Conservation (phyloP, 2,329 filamentous ascomycete genomes). For the Alternaria solani region DNA sequence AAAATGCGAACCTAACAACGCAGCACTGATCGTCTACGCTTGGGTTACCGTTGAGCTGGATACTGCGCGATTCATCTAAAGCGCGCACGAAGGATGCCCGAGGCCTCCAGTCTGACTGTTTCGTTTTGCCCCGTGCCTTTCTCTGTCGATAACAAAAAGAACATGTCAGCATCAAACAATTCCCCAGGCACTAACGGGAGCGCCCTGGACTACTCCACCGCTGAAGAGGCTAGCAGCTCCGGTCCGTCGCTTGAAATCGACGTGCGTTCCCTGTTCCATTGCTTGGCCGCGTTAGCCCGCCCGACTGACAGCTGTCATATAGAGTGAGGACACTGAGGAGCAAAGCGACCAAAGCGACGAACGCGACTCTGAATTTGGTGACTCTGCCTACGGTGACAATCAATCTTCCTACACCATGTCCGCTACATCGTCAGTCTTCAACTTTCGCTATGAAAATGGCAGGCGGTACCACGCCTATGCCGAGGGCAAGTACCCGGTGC, state of each 20-base stretch:
- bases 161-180: constrained; percentile 9
- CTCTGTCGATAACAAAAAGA: background rate
- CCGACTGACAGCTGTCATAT: constrained; percentile 21
- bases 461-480: constrained; percentile 44
- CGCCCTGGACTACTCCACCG: constrained; percentile 5
- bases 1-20: constrained; percentile 14
- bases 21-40: constrained; percentile 15
- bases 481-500: constrained; percentile 43
- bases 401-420: constrained; percentile 38
- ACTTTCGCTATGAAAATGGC: constrained; percentile 43
- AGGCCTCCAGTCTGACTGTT: background rate
- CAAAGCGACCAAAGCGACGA: constrained; percentile 40
- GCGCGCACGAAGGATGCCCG: background rate
- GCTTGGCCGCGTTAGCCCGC: constrained; percentile 10
- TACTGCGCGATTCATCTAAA: constrained; percentile 10
- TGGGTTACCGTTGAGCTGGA: constrained; percentile 18
- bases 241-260: constrained; percentile 40
- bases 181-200: constrained; percentile 2
- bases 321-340: constrained; percentile 6
- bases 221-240: constrained; percentile 33
- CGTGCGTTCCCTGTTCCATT: constrained; percentile 23
- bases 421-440: constrained; percentile 40
- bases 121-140: background rate
- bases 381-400: constrained; percentile 18
- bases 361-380: constrained; percentile 40